Evolutionary conservation across 345 rosid genomes (phyloP).

Genomic region (Rhodamnia rubescens): DNA sequence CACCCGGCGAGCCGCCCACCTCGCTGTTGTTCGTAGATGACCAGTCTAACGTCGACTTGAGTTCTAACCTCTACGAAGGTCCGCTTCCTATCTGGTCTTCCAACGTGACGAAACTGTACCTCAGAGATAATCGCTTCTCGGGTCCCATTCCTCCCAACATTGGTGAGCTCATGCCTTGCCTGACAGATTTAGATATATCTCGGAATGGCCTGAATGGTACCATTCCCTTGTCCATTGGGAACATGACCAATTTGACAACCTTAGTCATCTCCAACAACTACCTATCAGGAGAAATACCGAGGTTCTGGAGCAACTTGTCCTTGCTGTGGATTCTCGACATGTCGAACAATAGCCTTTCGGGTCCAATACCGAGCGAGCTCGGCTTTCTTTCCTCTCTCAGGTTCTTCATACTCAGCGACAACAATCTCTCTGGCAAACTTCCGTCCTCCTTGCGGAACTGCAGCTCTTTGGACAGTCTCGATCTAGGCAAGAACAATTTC

Average conservation of each 20-base stretch:
- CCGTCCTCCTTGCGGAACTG: background rate
- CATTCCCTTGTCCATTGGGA: background rate
- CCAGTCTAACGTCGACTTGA: background rate
- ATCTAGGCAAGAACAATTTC: background rate
- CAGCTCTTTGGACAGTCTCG: background rate
- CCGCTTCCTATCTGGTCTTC: background rate
- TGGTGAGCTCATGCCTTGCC: background rate
- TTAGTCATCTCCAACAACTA: background rate
- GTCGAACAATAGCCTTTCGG: background rate
- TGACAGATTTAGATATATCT: background rate
- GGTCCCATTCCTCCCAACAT: background rate
- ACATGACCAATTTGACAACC: background rate
- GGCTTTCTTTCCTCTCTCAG: background rate
- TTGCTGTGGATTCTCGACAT: background rate
- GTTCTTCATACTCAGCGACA: background rate
- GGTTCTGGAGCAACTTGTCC: background rate
- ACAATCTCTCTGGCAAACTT: background rate
- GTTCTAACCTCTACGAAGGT: background rate
- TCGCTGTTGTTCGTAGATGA: background rate
- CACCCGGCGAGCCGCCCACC: background rate
- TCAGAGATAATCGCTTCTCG: background rate
- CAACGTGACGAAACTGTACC: background rate
- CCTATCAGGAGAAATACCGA: background rate
- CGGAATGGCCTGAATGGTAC: background rate
- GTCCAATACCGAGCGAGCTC: constrained; percentile 7